phyloP scores from a whole-genome alignment of 2,329 filamentous ascomycete species.

The Pseudogymnoascus sp. region DNA sequence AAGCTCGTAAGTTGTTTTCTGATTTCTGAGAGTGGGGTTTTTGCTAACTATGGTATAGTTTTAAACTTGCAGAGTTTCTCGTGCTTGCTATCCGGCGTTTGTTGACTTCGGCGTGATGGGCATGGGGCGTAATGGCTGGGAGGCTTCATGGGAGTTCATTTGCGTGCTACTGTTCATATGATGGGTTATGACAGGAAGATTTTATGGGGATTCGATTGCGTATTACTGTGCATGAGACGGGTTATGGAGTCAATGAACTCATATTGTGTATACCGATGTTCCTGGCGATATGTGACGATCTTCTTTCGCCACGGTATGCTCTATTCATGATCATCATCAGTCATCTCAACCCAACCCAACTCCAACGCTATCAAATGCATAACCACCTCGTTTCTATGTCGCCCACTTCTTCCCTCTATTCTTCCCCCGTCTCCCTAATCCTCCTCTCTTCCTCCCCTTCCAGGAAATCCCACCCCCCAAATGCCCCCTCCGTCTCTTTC shows the following conservation, averaged over 20 bases:
- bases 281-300: not conserved
- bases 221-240: not conserved
- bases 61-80: not conserved
- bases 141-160: not conserved
- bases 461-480: not conserved
- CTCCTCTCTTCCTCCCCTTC: not conserved
- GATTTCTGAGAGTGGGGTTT: not conserved
- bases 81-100: not conserved
- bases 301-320: not conserved
- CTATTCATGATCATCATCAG: not conserved
- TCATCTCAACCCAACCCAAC: not conserved
- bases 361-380: not conserved
- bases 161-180: not conserved
- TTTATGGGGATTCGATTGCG: not conserved
- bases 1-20: constrained; percentile 47
- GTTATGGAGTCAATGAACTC: not conserved
- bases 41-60: not conserved
- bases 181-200: not conserved
- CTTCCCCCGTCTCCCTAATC: not conserved
- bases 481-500: constrained; percentile 16
- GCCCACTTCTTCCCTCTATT: not conserved
- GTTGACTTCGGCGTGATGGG: not conserved
- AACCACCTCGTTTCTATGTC: not conserved
- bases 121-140: not conserved
- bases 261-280: not conserved